Percentiles rank a stretch among this genome's conserved stretches.
phyloP scores from a whole-genome alignment of 208 protist species.

The Wallacemonas rigidus region DNA sequence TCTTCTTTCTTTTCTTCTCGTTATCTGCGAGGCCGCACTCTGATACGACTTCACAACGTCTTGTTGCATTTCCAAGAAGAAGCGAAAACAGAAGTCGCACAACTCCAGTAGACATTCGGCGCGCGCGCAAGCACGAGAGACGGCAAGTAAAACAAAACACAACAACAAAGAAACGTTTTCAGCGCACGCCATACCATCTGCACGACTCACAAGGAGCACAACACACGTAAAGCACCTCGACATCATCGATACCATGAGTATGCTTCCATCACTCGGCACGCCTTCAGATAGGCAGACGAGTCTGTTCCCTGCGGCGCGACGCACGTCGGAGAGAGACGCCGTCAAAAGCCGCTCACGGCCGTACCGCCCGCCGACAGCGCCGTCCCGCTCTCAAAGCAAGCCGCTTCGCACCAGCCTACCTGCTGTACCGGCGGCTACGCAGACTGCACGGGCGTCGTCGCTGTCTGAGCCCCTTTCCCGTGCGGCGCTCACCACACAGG shows the following conservation, averaged over 20 bases:
- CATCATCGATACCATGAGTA: not conserved
- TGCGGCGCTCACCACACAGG: not conserved
- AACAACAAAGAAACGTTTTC: too few species aligned
- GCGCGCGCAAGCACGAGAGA: too few species aligned
- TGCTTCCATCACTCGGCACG: conserved; percentile 4
- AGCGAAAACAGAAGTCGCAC: too few species aligned
- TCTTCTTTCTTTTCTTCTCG: not conserved
- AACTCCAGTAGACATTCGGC: too few species aligned
- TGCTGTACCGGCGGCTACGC: not conserved
- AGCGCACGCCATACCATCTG: too few species aligned
- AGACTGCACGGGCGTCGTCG: not conserved
- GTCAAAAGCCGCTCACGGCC: conserved; percentile 1
- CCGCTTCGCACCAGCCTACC: not conserved
- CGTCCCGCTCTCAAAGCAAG: not conserved
- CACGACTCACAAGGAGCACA: not conserved
- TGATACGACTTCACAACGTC: too few species aligned
- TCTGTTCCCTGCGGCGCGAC: not conserved
- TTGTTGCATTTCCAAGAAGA: too few species aligned
- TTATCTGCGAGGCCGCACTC: not conserved
- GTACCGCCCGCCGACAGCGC: conserved; percentile 8
- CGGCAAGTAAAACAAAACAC: too few species aligned
- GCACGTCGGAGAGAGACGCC: conserved; percentile 10
- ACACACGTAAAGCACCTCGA: not conserved
- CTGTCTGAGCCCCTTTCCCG: not conserved
- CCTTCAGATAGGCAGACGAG: not conserved